A percentile compares a stretch with the other conserved stretches of the same genome.
Evolutionary conservation across 495 filamentous ascomycete genomes (phyloP).

Genomic region (Astrothelium macrocarpum): DNA sequence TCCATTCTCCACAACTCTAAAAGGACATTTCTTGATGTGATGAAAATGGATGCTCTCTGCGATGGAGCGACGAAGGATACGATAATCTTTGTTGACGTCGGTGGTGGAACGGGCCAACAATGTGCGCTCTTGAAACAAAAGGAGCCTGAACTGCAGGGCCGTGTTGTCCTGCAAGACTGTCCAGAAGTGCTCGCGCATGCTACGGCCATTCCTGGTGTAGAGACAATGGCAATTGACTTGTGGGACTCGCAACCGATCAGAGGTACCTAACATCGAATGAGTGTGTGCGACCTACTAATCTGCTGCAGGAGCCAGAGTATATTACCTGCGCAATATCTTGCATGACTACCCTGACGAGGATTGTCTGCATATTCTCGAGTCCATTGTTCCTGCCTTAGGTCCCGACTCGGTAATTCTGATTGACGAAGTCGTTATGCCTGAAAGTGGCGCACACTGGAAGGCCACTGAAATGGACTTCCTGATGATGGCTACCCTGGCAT

Average conservation of each 20-base stretch:
- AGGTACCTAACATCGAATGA: background rate
- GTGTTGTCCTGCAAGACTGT: constrained; percentile 13
- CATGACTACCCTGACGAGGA: constrained; percentile 20
- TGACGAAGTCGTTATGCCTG: constrained; percentile 14
- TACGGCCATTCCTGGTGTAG: background rate
- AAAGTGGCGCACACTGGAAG: background rate
- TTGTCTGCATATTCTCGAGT: background rate
- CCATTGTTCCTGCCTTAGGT: constrained; percentile 11
- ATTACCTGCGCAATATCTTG: constrained; percentile 14
- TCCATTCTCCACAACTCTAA: background rate
- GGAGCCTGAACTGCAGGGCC: constrained; percentile 1
- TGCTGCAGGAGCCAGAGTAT: constrained; percentile 11
- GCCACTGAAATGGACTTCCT: constrained; percentile 3
- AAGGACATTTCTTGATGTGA: background rate
- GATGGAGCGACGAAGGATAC: background rate
- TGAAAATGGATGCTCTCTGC: background rate
- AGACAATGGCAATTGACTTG: constrained; percentile 14
- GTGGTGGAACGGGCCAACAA: constrained; percentile 13
- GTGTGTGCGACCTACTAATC: background rate
- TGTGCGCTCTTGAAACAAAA: background rate
- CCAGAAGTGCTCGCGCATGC: background rate
- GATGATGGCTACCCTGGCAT: constrained; percentile 8
- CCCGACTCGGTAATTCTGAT: constrained; percentile 10
- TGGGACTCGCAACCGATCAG: constrained; percentile 15
- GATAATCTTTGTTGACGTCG: constrained; percentile 14